Base-by-base conservation (phyloP, 441 rosid genomes). In the Pelargonium australe region DNA sequence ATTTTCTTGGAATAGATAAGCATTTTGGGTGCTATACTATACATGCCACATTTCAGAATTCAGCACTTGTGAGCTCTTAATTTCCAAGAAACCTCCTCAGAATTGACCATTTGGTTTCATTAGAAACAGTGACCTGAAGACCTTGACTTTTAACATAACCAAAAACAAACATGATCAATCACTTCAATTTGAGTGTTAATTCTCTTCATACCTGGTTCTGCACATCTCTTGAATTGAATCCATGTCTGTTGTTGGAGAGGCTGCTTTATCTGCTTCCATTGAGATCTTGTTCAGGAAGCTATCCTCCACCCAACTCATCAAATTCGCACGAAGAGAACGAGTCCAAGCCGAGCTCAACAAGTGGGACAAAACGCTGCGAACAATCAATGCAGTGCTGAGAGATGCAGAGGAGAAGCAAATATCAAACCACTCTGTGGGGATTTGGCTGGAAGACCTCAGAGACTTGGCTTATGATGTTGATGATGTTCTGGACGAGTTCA, bases 381-480 rank as follows among this genome's bases (percentile, higher is more conserved):
- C 0, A 0, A 58, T 41, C 25, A 58, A 28, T 14, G 53, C 55
- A 0, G 37, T 55, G 28, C 28, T 69, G n/a, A 12, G 23, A 7
- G 81, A 79, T 63, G 81, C 79, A 13, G 81, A 79, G 28, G 73
- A 69, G 64, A 75, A 65, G 70, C 79, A 75, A 44, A 43, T 70
- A 6, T 55, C 43, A 53, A 44, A 40, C 14, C 63, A 63, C 14
- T 31, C 49, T 1, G 66, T 79, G 28, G 14, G 58, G 34, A 45
- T 13, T 1, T 79, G 79, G 79, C 60, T 76, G 45, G 65, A 44
- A 11, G 63, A 60, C 23, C 75, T 76, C 8, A 44, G 70, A 60
- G 51, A 77, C 49, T 75, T 68, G 0, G 73, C 72, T 11, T 70
- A 72, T 43, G 80, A 75, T 34, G 73, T 73, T 7, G 79, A 80